Conservation (phyloP, 2,329 filamentous ascomycete species). For the Clonostachys rosea region DNA sequence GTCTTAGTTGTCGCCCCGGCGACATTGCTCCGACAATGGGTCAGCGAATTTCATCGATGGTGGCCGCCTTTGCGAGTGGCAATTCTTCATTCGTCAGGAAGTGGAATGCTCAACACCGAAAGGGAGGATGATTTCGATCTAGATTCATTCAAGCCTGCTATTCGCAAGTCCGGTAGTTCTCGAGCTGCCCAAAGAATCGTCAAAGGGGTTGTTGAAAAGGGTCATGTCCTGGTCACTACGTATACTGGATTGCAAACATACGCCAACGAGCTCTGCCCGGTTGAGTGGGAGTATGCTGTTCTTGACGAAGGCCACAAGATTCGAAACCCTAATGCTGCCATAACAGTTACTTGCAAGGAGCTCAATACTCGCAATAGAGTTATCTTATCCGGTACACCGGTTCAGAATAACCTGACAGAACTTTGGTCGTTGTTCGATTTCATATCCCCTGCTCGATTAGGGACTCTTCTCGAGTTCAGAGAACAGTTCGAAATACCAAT, state of each 20-base stretch:
- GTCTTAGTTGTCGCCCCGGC: conserved; percentile 91
- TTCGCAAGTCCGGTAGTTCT: conserved; percentile 24
- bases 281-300: conserved; percentile 90
- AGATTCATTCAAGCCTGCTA: conserved; percentile 30
- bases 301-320: conserved; percentile 98
- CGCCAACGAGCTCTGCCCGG: conserved; percentile 71
- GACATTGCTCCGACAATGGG: conserved; percentile 95
- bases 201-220: conserved; percentile 73
- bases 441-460: conserved; percentile 91
- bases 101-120: conserved; percentile 88
- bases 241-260: conserved; percentile 96
- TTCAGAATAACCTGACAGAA: conserved; percentile 95
- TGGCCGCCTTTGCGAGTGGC: conserved; percentile 98
- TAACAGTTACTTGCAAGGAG: conserved; percentile 94
- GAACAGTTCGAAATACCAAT: conserved; percentile 94
- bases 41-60: conserved; percentile 97
- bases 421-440: conserved; percentile 98
- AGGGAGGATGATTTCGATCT: conserved; percentile 48
- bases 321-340: conserved; percentile 89
- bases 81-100: conserved; percentile 91
- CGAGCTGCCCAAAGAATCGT: conserved; percentile 72
- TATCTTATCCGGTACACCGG: conserved; percentile 92
- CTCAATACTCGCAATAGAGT: conserved; percentile 84
- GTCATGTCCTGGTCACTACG: conserved; percentile 91
- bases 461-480: conserved; percentile 85